Evolutionary conservation across 352 stramenopile species (phyloP).

Genomic region (Vaucheria bursata): DNA sequence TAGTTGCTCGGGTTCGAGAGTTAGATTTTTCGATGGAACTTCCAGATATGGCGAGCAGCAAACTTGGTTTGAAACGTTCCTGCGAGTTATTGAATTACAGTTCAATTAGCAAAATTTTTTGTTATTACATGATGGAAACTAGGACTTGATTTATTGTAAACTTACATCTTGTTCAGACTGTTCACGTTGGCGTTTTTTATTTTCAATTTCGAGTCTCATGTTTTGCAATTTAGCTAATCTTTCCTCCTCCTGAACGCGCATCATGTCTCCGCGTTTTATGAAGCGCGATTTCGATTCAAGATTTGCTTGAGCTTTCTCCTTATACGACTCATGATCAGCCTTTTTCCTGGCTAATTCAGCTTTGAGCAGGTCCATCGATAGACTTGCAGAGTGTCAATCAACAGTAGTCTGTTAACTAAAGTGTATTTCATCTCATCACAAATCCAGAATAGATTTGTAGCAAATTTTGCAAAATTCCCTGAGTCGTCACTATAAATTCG

Average conservation of each 20-base stretch:
- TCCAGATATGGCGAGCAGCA: background rate
- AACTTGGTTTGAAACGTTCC: conserved; percentile 8
- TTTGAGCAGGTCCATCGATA: conserved; percentile 45
- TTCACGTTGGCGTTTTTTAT: conserved; percentile 38
- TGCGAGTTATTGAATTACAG: background rate
- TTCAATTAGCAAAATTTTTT: background rate
- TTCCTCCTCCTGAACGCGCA: conserved; percentile 30
- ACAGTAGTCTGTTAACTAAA: no score
- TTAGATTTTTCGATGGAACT: conserved; percentile 21
- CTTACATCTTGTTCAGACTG: conserved; percentile 22
- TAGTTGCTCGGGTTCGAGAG: background rate
- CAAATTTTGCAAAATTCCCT: no score
- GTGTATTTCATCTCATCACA: no score
- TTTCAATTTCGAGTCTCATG: conserved; percentile 20
- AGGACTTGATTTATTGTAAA: background rate
- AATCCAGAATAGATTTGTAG: no score
- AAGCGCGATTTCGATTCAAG: conserved; percentile 18
- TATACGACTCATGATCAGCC: conserved; percentile 12
- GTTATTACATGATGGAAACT: background rate
- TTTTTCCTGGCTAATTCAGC: conserved; percentile 39
- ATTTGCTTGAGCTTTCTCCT: conserved; percentile 25
- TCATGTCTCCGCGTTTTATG: conserved; percentile 24
- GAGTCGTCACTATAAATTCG: no score
- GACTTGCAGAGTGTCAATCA: no score
- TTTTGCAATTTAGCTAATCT: conserved; percentile 8